These are phyloP conservation scores for Fusarium keratoplasticum DNA, from an alignment of 2,329 filamentous ascomycete genomes.

Conservation along the genomic window DNA sequence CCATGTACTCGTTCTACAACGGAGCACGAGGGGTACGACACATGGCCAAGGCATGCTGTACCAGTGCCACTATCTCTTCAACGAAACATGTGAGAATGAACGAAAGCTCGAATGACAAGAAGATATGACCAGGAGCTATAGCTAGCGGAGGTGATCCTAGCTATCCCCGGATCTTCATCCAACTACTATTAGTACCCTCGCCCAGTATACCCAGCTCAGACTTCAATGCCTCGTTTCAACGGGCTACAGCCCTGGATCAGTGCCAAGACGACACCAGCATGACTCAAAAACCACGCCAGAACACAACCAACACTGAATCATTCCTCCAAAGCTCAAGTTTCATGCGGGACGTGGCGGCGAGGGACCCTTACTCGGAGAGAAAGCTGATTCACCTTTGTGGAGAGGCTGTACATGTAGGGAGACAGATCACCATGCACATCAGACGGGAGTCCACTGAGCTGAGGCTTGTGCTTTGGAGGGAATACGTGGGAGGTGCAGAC, in stretches of 20 bases:
- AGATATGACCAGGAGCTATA: background rate
- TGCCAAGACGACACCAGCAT: background rate
- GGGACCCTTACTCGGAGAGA: background rate
- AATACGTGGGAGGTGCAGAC: background rate
- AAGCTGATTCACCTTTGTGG: background rate
- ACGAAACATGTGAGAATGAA: background rate
- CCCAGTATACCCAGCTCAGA: background rate
- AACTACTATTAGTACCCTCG: background rate
- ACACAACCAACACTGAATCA: background rate
- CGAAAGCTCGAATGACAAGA: background rate
- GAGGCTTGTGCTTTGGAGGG: background rate
- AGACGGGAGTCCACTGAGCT: background rate
- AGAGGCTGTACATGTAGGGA: background rate
- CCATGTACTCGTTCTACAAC: background rate
- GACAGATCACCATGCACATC: background rate
- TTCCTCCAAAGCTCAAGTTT: background rate
- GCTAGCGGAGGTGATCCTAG: background rate
- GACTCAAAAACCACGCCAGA: background rate
- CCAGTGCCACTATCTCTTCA: background rate
- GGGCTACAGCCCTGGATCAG: background rate
- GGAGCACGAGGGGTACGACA: background rate
- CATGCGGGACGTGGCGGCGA: background rate
- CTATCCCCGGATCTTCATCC: background rate
- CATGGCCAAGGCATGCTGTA: background rate
- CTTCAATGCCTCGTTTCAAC: background rate